Conservation (phyloP, 331 rosid species). For the Saraca asoca region DNA sequence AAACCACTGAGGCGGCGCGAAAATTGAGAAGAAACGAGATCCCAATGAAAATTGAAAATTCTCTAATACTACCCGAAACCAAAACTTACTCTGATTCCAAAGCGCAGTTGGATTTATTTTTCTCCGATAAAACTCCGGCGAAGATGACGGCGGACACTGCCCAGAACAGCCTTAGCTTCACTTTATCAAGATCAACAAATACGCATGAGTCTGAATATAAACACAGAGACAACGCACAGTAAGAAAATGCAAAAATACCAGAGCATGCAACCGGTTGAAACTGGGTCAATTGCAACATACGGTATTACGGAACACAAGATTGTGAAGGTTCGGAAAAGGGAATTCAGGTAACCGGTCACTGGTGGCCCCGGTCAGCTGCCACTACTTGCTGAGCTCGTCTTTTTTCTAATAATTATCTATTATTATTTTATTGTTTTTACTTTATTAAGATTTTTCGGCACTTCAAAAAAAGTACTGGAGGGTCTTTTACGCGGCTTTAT, state of each 20-base stretch:
- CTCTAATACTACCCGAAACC: not conserved
- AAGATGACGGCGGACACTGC: not conserved
- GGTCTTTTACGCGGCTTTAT: slow-evolving; percentile 38
- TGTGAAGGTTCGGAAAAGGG: not conserved
- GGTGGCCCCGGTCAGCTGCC: slow-evolving; percentile 35
- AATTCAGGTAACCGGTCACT: slow-evolving; percentile 34
- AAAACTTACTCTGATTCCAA: slow-evolving; percentile 32
- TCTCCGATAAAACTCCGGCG: slow-evolving; percentile 11
- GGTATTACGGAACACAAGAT: not conserved
- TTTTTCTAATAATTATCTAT: not conserved
- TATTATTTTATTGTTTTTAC: not conserved
- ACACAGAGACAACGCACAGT: not conserved
- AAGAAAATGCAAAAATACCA: not conserved
- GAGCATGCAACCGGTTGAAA: not conserved
- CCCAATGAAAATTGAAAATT: slow-evolving; percentile 10
- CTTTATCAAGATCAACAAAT: not conserved
- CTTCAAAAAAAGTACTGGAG: not conserved
- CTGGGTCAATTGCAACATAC: not conserved
- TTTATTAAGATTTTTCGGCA: too few species aligned
- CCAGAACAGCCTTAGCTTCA: slow-evolving; percentile 27
- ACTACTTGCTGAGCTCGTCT: not conserved
- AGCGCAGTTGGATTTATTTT: not conserved
- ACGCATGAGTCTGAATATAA: slow-evolving; percentile 1
- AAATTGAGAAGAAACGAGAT: slow-evolving; percentile 23
- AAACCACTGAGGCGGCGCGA: slow-evolving; percentile 11